Evolutionary conservation across 352 stramenopile genomes (phyloP).

Genomic region (Thalassiosira gravida): DNA sequence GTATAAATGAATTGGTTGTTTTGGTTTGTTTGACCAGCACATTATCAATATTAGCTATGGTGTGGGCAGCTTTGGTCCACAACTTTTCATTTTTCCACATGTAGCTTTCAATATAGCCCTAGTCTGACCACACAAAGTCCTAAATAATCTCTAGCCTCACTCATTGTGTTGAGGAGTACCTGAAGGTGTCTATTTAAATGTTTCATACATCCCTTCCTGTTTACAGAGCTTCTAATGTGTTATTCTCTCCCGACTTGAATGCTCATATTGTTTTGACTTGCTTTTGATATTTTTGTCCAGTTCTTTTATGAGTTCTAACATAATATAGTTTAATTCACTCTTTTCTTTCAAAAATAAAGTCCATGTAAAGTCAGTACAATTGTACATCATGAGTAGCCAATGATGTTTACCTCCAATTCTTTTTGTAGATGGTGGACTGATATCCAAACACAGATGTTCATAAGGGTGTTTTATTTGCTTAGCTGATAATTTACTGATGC

Average conservation of each 20-base stretch:
- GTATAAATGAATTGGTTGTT: slow-evolving; percentile 13
- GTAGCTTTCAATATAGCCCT: slow-evolving; percentile 9
- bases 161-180: slow-evolving; percentile 65
- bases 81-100: background rate
- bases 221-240: slow-evolving; percentile 25
- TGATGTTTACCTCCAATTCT: slow-evolving; percentile 20
- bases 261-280: slow-evolving; percentile 43
- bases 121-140: slow-evolving; percentile 23
- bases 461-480: background rate
- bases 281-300: slow-evolving; percentile 11
- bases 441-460: slow-evolving; percentile 53
- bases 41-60: slow-evolving; percentile 10
- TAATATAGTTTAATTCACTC: slow-evolving; percentile 4
- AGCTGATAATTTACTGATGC: slow-evolving; percentile 29
- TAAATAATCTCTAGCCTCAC: slow-evolving; percentile 50
- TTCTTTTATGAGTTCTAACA: slow-evolving; percentile 20
- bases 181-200: slow-evolving; percentile 53
- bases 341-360: slow-evolving; percentile 41
- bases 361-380: slow-evolving; percentile 30
- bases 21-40: slow-evolving; percentile 6
- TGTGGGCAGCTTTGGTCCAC: slow-evolving; percentile 25
- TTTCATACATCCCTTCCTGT: slow-evolving; percentile 31
- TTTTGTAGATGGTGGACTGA: slow-evolving; percentile 19
- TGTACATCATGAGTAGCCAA: slow-evolving; percentile 39
- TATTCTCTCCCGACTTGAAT: slow-evolving; percentile 61